Base-by-base conservation (phyloP, 805 yeast species). In the Candida germanica region DNA sequence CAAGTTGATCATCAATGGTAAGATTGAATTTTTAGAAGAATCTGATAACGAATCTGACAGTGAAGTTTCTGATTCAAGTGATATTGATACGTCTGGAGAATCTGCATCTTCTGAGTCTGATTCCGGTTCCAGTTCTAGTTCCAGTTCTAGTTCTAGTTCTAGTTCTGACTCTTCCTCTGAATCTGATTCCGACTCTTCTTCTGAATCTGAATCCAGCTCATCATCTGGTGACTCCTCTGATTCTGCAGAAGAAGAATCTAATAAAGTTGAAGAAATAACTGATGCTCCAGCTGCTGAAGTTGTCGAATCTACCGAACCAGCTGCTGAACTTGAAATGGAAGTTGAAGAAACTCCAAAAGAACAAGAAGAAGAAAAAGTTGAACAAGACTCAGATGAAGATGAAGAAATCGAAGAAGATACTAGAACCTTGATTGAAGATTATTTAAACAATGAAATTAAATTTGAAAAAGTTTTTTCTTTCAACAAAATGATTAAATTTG, bases 391-490 rank as follows among this genome's bases (percentile, higher is more conserved):
- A 23, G 52, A 47, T 51, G 47, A 26, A 32, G 71, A 65, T 17
- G 69, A 63, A 48, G 72, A 66, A 48, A 47, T 67, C 15, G 44
- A 49, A 44, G 72, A 67, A 45, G 73, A 67, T 31, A 63, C 69
- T 10, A 48, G 56, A 43, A 42, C 51, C 19, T 54, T 67, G 32
- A 67, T 66, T 36, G 50, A 54, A 43, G 69, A 66, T 23, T 66
- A 54, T 50, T 46, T 51, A 33, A 61, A 66, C 38, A 42, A 42
- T 19, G 71, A 65, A 50, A 59, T 67, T 33, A 54, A 51, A 35
- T 67, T 67, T 42, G 71, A 66, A 47, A 67, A 67, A 51, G 64
- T 61, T 44, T 66, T 65, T 47, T 60, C 59, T 36, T 67, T 67
- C 43, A 70, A 62, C 37, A 65, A 65, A 48, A 35, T 56, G 19